phyloP scores from a whole-genome alignment of 2,329 filamentous ascomycete genomes.

The Colletotrichum plurivorum region DNA sequence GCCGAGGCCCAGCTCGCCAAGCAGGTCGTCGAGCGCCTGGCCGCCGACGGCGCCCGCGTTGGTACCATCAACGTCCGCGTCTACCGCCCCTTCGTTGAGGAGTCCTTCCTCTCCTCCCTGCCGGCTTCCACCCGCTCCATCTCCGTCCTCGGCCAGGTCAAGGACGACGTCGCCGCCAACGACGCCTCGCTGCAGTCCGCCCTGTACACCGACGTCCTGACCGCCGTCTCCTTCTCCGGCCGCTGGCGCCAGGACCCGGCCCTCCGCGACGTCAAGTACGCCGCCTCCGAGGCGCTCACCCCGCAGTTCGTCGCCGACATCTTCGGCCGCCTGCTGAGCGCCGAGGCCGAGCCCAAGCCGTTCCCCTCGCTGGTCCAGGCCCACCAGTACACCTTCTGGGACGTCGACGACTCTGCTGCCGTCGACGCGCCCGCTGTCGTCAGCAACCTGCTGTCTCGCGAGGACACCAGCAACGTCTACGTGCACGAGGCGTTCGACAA shows the following conservation, averaged over 20 bases:
- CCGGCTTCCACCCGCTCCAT: constrained; percentile 82
- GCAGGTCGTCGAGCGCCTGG: constrained; percentile 82
- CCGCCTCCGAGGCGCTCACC: constrained; percentile 73
- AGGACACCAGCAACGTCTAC: constrained; percentile 74
- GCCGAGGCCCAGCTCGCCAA: constrained; percentile 89
- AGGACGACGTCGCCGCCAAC: constrained; percentile 77
- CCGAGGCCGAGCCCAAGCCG: constrained; percentile 64
- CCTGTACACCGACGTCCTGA: constrained; percentile 92
- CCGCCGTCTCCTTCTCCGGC: constrained; percentile 84
- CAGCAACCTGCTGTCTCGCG: constrained; percentile 77
- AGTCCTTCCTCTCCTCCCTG: constrained; percentile 88
- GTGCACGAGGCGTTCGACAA: constrained; percentile 75
- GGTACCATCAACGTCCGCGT: constrained; percentile 93
- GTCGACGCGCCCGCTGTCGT: constrained; percentile 74
- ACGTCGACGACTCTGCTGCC: constrained; percentile 81
- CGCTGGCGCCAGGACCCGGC: constrained; percentile 73
- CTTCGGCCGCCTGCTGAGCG: constrained; percentile 63
- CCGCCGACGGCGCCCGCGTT: constrained; percentile 80
- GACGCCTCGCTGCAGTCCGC: constrained; percentile 86
- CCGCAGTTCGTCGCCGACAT: constrained; percentile 67
- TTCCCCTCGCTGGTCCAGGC: constrained; percentile 67
- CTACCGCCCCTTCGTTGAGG: constrained; percentile 95
- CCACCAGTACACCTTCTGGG: constrained; percentile 95
- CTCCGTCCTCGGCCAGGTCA: constrained; percentile 91
- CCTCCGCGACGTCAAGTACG: constrained; percentile 91